These are phyloP conservation scores for Pleurotus eryngii DNA, from an alignment of 768 basidiomycete species.

Conservation along the genomic window DNA sequence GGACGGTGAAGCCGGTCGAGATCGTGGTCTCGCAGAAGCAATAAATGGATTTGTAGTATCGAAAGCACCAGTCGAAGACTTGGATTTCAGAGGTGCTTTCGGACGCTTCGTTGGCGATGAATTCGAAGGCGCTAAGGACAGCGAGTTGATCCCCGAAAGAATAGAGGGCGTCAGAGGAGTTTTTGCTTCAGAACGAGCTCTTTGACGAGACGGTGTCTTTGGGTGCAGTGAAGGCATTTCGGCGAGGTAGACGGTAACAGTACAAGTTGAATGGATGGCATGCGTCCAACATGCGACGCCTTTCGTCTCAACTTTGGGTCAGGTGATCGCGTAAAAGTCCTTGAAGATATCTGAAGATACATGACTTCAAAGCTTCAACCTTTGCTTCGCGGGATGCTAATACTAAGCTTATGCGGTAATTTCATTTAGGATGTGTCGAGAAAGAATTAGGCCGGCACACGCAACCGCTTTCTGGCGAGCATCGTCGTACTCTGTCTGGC, in stretches of 20 bases:
- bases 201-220: constrained; percentile 46
- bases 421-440: too few species aligned
- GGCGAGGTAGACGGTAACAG: neutral
- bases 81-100: constrained; percentile 13
- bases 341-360: too few species aligned
- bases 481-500: too few species aligned
- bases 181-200: constrained; percentile 47
- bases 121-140: constrained; percentile 35
- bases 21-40: constrained; percentile 41
- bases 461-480: too few species aligned
- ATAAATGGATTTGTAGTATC: constrained; percentile 67
- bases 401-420: too few species aligned
- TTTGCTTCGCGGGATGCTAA: too few species aligned
- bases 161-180: constrained; percentile 50
- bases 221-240: constrained; percentile 16
- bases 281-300: too few species aligned
- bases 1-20: constrained; percentile 59
- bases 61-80: constrained; percentile 31
- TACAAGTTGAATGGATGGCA: too few species aligned
- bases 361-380: too few species aligned
- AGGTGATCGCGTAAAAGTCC: neutral
- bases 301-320: neutral
- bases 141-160: constrained; percentile 35
- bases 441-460: too few species aligned
- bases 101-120: constrained; percentile 22